Conservation (phyloP, 192 early-diverging fungal genomes). For the Coemansia umbellata region DNA sequence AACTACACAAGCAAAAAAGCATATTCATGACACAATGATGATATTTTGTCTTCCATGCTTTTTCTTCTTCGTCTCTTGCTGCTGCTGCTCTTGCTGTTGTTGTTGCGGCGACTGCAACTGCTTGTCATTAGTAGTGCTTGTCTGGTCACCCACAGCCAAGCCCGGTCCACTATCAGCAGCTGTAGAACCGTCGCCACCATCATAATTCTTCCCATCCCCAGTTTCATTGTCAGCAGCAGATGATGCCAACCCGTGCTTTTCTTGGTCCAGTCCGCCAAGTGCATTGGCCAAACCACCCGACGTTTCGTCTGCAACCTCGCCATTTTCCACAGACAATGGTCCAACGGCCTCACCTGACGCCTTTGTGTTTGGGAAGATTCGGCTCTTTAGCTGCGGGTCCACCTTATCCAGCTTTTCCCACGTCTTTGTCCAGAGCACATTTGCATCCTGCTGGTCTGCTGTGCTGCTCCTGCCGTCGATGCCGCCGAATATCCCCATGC, state of each 20-base stretch:
- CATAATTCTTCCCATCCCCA: neutral
- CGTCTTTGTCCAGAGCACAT: constrained; percentile 19
- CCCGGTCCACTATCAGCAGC: neutral
- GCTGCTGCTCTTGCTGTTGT: neutral
- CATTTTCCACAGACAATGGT: neutral
- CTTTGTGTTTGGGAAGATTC: constrained; percentile 22
- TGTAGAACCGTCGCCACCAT: neutral
- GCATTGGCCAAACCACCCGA: neutral
- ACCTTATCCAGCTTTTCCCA: constrained; percentile 38
- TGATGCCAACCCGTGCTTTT: neutral
- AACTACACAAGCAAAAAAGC: neutral
- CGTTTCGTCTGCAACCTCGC: neutral
- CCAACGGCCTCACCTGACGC: neutral
- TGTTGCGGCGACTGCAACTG: neutral
- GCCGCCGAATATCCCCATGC: constrained; percentile 33
- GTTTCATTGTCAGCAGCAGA: neutral
- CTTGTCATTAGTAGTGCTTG: neutral
- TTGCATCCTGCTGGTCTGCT: constrained; percentile 7
- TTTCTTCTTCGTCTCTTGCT: constrained; percentile 22
- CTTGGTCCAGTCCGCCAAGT: neutral
- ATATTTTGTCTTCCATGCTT: constrained; percentile 30
- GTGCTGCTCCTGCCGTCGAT: constrained; percentile 1
- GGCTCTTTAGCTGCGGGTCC: constrained; percentile 30
- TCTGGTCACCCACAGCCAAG: neutral
- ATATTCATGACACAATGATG: constrained; percentile 28